Percentiles rank a stretch among this genome's conserved stretches.
phyloP scores from a whole-genome alignment of 345 rosid species.

The Gynandropsis gynandra region DNA sequence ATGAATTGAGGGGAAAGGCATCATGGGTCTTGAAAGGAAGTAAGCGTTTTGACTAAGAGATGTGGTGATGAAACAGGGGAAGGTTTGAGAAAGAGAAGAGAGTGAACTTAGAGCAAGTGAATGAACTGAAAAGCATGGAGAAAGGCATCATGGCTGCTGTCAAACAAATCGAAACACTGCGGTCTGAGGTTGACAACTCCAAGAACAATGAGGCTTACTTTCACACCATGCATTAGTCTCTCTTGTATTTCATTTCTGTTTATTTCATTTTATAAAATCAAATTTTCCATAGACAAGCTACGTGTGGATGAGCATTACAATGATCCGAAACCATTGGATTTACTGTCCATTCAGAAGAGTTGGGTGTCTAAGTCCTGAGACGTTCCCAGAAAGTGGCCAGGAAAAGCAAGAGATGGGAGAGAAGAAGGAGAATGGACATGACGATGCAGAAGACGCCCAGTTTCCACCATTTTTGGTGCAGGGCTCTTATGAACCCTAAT shows the following conservation, averaged over 20 bases:
- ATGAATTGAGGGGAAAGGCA: too few species aligned
- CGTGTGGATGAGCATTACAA: too few species aligned
- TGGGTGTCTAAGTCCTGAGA: constrained; percentile 21
- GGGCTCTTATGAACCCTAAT: constrained; percentile 39
- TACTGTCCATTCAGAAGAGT: too few species aligned
- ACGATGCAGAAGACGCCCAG: constrained; percentile 56
- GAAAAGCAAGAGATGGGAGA: constrained; percentile 48
- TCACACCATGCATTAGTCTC: too few species aligned
- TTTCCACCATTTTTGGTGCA: constrained; percentile 60
- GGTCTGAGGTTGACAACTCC: constrained; percentile 32
- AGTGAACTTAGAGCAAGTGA: constrained; percentile 54
- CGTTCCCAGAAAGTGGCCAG: constrained; percentile 52
- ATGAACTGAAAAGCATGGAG: constrained; percentile 57
- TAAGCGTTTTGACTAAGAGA: too few species aligned
- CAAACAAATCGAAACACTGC: constrained; percentile 55
- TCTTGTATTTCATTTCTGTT: too few species aligned
- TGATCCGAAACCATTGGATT: too few species aligned
- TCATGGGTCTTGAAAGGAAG: not conserved
- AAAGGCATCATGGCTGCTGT: constrained; percentile 52
- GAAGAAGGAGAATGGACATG: constrained; percentile 46
- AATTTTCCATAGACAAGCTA: not conserved
- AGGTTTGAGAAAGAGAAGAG: constrained; percentile 61
- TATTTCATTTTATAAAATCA: not conserved
- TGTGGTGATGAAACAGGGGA: constrained; percentile 33
- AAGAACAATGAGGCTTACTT: too few species aligned